Evolutionary conservation across 768 basidiomycete species (phyloP), one percentile per base, ranked within the genome.

Genomic region (Pulveroboletus sp.): DNA sequence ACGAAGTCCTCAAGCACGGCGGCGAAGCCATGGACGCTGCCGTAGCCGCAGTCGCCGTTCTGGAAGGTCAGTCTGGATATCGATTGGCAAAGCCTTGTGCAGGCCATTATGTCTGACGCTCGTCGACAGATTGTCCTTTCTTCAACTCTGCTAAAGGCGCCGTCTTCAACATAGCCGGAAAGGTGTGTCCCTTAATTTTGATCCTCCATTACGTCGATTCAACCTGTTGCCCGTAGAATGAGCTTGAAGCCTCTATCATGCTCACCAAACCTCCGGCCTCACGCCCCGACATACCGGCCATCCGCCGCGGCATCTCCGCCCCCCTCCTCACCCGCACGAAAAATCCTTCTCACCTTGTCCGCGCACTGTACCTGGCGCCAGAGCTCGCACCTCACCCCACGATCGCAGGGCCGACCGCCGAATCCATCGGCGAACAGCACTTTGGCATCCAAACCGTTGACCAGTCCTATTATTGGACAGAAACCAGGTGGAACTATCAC

Each of bases 11-110:
- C 36, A 69, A 64, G 33, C 66, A 74, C 4, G 87, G 85, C 14
- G 90, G 89, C 1, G 87, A 89, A 61, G 89, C 90, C 5, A 82
- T 93, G 76, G 88, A 92, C 62, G 89, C 90, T 16, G 81, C 76
- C 5, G 82, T 86, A 4, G 84, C 87, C 10, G 87, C 90, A 0
- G 90, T 90, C 8, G 71, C 79, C 0, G 65, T 73, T 14, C 70
- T 93, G 77, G 90, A 92, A 77, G 84, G 87, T 83, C 35, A 25
- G 68, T 53, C 32, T 3, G 14, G 16, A n/a, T n/a, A n/a, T n/a
- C n/a, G 14, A 12, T 27, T 31, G 6, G 16, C 16, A 35, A 17
- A 23, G 32, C n/a, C n/a, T n/a, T n/a, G n/a, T n/a, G n/a, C n/a
- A n/a, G n/a, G n/a, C n/a, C n/a, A n/a, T n/a, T n/a, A n/a, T n/a